Percentiles rank a stretch among this genome's conserved stretches.
phyloP scores from a whole-genome alignment of 257 asterid species.

The Petrea volubilis region DNA sequence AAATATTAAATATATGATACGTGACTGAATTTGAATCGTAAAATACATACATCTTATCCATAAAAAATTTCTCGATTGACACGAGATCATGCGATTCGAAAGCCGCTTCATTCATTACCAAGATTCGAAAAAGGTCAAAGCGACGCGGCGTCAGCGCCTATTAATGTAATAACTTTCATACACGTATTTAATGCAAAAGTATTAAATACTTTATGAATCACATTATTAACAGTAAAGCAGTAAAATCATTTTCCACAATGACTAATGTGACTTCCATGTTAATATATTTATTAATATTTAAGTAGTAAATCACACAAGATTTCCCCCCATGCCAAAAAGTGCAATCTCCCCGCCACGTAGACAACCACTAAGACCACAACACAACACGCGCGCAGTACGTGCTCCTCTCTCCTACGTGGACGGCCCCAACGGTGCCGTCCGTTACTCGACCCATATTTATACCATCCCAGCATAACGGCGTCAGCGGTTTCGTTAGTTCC shows the following conservation, averaged over 20 bases:
- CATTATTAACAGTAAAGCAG: too few species aligned
- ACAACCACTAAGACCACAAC: neutral
- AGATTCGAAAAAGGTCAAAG: neutral
- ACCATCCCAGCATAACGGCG: constrained; percentile 17
- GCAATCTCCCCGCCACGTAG: constrained; percentile 1
- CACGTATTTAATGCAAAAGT: too few species aligned
- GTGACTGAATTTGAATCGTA: too few species aligned
- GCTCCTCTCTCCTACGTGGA: constrained; percentile 21
- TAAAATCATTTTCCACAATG: too few species aligned
- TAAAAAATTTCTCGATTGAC: too few species aligned
- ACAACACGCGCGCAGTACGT: constrained; percentile 29
- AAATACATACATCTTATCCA: too few species aligned
- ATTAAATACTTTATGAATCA: too few species aligned
- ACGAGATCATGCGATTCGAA: neutral
- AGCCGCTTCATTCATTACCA: neutral
- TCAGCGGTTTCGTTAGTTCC: neutral
- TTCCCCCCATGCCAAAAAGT: neutral
- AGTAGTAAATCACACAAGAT: too few species aligned
- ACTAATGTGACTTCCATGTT: too few species aligned
- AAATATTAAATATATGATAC: too few species aligned
- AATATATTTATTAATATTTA: too few species aligned
- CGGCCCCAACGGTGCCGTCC: constrained; percentile 27
- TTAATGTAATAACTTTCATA: too few species aligned
- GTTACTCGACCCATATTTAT: neutral
- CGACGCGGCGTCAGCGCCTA: constrained; percentile 6